These are phyloP conservation scores for Fusarium phyllophilum DNA, from an alignment of 2,329 filamentous ascomycete genomes.

Conservation along the genomic window DNA sequence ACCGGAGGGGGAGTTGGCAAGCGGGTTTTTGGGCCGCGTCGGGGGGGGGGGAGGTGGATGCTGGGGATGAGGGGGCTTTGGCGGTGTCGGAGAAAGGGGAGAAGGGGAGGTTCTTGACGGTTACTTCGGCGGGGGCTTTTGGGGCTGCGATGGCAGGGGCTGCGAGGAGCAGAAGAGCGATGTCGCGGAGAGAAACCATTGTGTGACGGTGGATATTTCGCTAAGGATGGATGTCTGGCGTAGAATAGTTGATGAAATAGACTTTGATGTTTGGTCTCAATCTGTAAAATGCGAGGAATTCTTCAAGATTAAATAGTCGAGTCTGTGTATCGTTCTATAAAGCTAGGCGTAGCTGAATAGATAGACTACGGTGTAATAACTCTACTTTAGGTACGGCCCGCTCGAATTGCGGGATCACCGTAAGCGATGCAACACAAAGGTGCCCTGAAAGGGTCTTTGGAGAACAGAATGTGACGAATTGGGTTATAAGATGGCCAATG, in stretches of 20 bases:
- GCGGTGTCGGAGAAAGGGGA: not conserved
- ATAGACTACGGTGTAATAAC: not conserved
- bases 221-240: not conserved
- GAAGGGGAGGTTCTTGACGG: not conserved
- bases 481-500: not conserved
- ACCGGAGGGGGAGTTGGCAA: not conserved
- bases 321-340: accelerated
- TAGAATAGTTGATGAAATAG: accelerated
- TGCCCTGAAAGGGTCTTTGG: accelerated
- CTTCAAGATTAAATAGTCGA: accelerated
- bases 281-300: accelerated
- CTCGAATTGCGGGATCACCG: not conserved
- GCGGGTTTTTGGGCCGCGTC: not conserved
- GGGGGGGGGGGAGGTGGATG: accelerated
- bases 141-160: not conserved
- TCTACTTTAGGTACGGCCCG: not conserved
- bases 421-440: not conserved
- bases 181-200: not conserved
- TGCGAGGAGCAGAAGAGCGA: not conserved
- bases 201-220: not conserved
- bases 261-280: not conserved
- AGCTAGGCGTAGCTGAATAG: not conserved
- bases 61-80: not conserved
- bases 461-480: accelerated
- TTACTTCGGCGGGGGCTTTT: not conserved